Evolutionary conservation across 2,329 filamentous ascomycete genomes (phyloP).

Genomic region (Alternaria triticina): DNA sequence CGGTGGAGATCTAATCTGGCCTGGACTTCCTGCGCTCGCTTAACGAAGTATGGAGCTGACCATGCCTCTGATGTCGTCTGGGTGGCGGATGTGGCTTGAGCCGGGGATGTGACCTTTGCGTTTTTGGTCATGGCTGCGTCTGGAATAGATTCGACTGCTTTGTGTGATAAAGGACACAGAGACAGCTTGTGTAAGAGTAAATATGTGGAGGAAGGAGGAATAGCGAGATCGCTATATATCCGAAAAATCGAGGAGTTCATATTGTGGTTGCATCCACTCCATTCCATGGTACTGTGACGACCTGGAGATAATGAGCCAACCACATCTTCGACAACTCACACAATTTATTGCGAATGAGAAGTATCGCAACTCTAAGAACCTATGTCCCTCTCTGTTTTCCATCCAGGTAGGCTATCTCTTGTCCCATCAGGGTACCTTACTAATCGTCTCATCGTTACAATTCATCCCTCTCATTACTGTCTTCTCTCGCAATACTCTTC

Average conservation of each 20-base stretch:
- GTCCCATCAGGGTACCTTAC: background rate
- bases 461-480: conserved; percentile 18
- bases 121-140: background rate
- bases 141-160: background rate
- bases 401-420: background rate
- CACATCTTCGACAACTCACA: background rate
- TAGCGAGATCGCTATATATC: background rate
- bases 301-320: background rate
- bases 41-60: background rate
- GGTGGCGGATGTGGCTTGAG: background rate
- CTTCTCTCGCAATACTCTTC: conserved; percentile 27
- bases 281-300: background rate
- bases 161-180: background rate
- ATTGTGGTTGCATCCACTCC: background rate
- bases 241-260: background rate
- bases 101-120: background rate
- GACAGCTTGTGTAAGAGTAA: background rate
- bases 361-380: background rate
- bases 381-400: background rate
- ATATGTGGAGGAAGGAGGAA: background rate
- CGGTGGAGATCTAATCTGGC: background rate
- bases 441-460: conserved; percentile 6
- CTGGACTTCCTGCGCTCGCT: background rate
- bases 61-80: background rate
- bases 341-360: background rate